These are phyloP conservation scores for Lignosus rhinocerotis DNA, from an alignment of 1,284 basidiomycete genomes.

Conservation along the genomic window DNA sequence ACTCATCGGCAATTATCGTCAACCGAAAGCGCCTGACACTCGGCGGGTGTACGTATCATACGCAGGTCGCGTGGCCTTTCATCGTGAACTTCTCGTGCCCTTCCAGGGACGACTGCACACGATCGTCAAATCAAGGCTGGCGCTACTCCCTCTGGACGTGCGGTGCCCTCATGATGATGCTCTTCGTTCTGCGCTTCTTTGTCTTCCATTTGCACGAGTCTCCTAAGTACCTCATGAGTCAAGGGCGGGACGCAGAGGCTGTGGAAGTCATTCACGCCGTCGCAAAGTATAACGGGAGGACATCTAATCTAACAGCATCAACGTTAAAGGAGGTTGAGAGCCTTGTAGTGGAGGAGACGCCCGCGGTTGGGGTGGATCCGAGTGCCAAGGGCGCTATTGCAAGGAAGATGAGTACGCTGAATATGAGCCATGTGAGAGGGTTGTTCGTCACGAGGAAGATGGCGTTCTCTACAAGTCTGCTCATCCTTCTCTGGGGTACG, in stretches of 20 bases:
- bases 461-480: slow-evolving; percentile 57
- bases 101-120: slow-evolving; percentile 39
- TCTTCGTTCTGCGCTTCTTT: slow-evolving; percentile 70
- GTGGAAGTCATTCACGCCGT: slow-evolving; percentile 69
- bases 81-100: slow-evolving; percentile 60
- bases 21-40: slow-evolving; percentile 11
- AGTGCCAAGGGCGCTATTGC: slow-evolving; percentile 38
- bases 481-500: slow-evolving; percentile 62
- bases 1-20: slow-evolving; percentile 4
- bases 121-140: slow-evolving; percentile 66
- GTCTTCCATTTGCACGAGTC: slow-evolving; percentile 71
- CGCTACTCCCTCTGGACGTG: slow-evolving; percentile 63
- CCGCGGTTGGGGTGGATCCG: slow-evolving; percentile 8
- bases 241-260: slow-evolving; percentile 68
- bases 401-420: slow-evolving; percentile 44
- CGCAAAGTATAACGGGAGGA: slow-evolving; percentile 64
- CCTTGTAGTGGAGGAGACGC: too few species aligned
- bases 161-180: slow-evolving; percentile 58
- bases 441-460: slow-evolving; percentile 62
- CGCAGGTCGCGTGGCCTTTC: slow-evolving; percentile 54
- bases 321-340: slow-evolving; percentile 14
- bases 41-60: slow-evolving; percentile 9
- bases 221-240: slow-evolving; percentile 72
- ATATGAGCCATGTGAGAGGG: slow-evolving; percentile 46
- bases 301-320: slow-evolving; percentile 45